A percentile compares a stretch with the other conserved stretches of the same genome.
Conservation (phyloP, 371 early-diverging fungal species). For the Mortierella sp. region DNA sequence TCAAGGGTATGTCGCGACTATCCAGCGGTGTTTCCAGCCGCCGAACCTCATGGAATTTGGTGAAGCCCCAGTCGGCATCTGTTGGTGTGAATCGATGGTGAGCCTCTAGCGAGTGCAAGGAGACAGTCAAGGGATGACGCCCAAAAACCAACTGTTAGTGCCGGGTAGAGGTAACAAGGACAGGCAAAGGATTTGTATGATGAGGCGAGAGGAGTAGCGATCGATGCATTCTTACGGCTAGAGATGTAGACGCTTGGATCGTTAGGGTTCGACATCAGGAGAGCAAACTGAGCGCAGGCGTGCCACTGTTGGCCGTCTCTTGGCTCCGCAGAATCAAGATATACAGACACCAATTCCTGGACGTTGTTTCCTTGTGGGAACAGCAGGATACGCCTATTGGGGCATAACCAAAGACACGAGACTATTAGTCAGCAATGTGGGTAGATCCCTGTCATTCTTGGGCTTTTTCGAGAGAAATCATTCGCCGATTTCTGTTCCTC, state of each 20-base stretch:
- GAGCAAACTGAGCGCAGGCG: conserved; percentile 88
- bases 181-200: no score
- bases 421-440: conserved; percentile 2
- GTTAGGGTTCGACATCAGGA: conserved; percentile 81
- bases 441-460: no score
- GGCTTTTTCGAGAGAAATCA: no score
- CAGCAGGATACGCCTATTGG: conserved; percentile 81
- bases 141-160: no score
- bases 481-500: no score
- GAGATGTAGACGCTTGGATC: conserved; percentile 73
- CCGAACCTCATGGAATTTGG: conserved; percentile 73
- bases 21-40: conserved; percentile 59
- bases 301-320: conserved; percentile 76
- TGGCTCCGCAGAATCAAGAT: conserved; percentile 85
- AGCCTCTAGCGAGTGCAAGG: conserved; percentile 62
- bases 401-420: background rate
- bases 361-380: conserved; percentile 93
- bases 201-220: no score
- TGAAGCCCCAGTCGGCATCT: conserved; percentile 97
- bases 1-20: conserved; percentile 65
- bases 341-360: conserved; percentile 76
- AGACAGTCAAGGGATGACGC: no score
- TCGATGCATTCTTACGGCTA: conserved; percentile 61
- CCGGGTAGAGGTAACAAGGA: no score
- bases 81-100: conserved; percentile 86